These are phyloP conservation scores for Lumnitzera racemosa DNA, from an alignment of 345 rosid genomes.

Conservation along the genomic window DNA sequence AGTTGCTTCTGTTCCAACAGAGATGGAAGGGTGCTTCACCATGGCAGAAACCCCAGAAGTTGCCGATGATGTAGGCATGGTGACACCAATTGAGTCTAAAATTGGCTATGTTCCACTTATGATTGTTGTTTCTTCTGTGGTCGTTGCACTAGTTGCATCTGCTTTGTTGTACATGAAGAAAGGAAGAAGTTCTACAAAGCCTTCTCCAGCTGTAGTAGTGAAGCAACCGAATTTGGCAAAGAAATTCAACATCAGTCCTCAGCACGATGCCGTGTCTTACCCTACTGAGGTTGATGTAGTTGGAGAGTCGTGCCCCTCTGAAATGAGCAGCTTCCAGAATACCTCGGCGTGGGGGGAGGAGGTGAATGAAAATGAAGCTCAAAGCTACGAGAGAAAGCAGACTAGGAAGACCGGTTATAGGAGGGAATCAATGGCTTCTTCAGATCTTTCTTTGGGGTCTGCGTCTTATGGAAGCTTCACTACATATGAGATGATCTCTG, in stretches of 20 bases:
- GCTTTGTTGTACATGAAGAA: conserved; percentile 25
- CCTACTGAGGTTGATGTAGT: conserved; percentile 30
- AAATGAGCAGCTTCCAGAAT: conserved; percentile 48
- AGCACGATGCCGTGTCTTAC: conserved; percentile 15
- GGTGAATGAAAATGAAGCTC: conserved; percentile 24
- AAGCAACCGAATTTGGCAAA: conserved; percentile 12
- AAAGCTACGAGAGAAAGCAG: conserved; percentile 34
- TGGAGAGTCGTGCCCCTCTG: conserved; percentile 44
- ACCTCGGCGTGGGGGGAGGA: conserved; percentile 25
- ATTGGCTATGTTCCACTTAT: not conserved
- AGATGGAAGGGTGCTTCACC: no score
- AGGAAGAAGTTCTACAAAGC: conserved; percentile 8
- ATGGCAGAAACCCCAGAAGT: not conserved
- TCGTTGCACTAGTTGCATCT: conserved; percentile 30
- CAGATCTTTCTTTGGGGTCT: conserved; percentile 49
- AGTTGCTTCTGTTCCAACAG: no score
- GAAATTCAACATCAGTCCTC: conserved; percentile 23
- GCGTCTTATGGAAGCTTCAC: conserved; percentile 78
- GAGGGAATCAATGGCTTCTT: conserved; percentile 64
- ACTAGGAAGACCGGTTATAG: conserved; percentile 21
- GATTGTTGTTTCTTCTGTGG: conserved; percentile 19
- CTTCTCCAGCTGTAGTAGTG: conserved; percentile 8
- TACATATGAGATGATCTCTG: conserved; percentile 54
- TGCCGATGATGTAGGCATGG: no score
- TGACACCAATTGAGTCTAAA: no score